phyloP scores from a whole-genome alignment of 441 rosid genomes.

The Metrosideros polymorpha region DNA sequence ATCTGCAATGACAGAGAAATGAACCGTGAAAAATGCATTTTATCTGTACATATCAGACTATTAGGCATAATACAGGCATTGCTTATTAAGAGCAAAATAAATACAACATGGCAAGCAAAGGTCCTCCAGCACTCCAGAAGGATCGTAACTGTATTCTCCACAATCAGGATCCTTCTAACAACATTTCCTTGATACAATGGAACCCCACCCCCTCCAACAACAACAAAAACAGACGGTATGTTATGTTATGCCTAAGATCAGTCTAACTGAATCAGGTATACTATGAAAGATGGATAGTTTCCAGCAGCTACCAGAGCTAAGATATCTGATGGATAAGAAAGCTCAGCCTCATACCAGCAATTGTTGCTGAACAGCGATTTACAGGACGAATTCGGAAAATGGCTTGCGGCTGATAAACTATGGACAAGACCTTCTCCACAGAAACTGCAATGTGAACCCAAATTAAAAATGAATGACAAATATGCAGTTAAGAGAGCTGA shows the following conservation, averaged over 20 bases:
- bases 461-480: not conserved
- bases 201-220: too few species aligned
- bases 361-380: conserved; percentile 82
- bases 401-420: conserved; percentile 95
- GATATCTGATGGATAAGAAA: not conserved
- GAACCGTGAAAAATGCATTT: not conserved
- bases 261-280: not conserved
- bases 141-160: not conserved
- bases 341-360: conserved; percentile 50
- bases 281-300: not conserved
- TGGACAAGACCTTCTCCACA: conserved; percentile 86
- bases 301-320: not conserved
- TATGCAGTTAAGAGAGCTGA: not conserved
- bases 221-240: not conserved
- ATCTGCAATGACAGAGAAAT: conserved; percentile 30
- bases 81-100: not conserved
- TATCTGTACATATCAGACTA: not conserved
- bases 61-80: not conserved
- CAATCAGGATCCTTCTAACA: not conserved
- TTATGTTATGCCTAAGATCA: not conserved
- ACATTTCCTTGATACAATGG: not conserved
- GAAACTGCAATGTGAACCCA: conserved; percentile 51
- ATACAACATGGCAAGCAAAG: not conserved
- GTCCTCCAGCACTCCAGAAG: not conserved
- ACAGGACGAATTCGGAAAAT: conserved; percentile 88